Evolutionary conservation across 83 land plant genomes (phyloP), one percentile per base, ranked within the genome.

Genomic region (Diphasiastrum complanatum): DNA sequence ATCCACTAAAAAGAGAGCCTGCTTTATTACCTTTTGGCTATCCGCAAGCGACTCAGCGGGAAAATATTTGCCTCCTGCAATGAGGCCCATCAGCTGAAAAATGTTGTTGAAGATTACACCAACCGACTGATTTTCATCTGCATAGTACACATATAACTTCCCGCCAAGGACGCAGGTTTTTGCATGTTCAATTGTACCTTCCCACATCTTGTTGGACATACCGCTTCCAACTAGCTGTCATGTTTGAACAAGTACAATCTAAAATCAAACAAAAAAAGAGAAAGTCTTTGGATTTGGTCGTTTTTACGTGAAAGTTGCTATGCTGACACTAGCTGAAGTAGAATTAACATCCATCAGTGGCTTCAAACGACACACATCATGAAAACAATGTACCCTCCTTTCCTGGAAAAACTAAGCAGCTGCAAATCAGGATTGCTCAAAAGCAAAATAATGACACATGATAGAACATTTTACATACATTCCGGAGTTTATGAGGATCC

Each of bases 171-270:
- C 84, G 70, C 89, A 84, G 60, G 97, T 90, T 75, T 87, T 83
- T 16, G 97, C 93, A 75, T 90, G 97, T 55, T 86, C 93, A 52
- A 87, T 63, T 16, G 86, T 85, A 38, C 74, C 85, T 5, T 90
- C 93, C 97, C 97, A 90, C 97, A 90, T 90, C 74, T 83, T 90
- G 68, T 84, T 86, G 60, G 97, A 86, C 97, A 90, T 90, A 14
- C 97, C 97, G 76, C 79, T 84, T 50, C 97, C 97, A 30, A 90
- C 80, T 22, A 87, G 79, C 97, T 90, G 68, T 53, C n/a, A n/a
- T 6, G 12, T 8, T 38, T 38, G 8, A 52, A 19, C 12, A 24
- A 70, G 0, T 3, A 47, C 25, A 56, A 14, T 46, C 1, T 52
- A 19, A 63, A 14, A 47, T 61, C 10, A 37, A 30, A 55, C 40